phyloP scores from a whole-genome alignment of 192 early-diverging fungal species.

The Radiomyces spectabilis region DNA sequence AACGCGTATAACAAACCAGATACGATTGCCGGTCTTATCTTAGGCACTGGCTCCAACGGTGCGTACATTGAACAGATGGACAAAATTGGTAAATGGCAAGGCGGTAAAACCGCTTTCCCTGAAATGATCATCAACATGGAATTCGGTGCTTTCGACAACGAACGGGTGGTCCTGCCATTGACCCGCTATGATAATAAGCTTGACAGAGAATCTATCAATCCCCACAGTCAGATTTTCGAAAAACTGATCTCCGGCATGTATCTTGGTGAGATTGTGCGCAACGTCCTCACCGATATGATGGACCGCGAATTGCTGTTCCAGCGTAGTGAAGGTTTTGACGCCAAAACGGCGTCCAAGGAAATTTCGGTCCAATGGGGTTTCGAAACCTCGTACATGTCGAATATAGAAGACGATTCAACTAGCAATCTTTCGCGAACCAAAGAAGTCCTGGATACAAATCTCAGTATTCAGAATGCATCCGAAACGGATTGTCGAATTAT shows the following conservation, averaged over 20 bases:
- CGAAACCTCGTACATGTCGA: slow-evolving; percentile 72
- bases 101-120: slow-evolving; percentile 31
- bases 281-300: slow-evolving; percentile 72
- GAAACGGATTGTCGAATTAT: slow-evolving; percentile 72
- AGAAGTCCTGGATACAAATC: slow-evolving; percentile 65
- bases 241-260: slow-evolving; percentile 96
- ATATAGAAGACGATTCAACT: slow-evolving; percentile 64
- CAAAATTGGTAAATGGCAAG: slow-evolving; percentile 67
- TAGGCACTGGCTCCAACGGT: slow-evolving; percentile 95
- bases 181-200: slow-evolving; percentile 81
- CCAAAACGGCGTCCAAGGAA: slow-evolving; percentile 30
- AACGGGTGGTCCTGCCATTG: slow-evolving; percentile 71
- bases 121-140: slow-evolving; percentile 96
- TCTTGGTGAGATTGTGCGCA: slow-evolving; percentile 84
- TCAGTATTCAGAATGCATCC: slow-evolving; percentile 55
- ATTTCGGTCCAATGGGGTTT: slow-evolving; percentile 71
- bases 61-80: slow-evolving; percentile 84
- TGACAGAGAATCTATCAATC: slow-evolving; percentile 80
- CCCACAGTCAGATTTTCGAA: slow-evolving; percentile 81
- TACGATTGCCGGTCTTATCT: slow-evolving; percentile 82
- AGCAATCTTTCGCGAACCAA: slow-evolving; percentile 53
- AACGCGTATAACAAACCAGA: slow-evolving; percentile 78
- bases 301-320: slow-evolving; percentile 73
- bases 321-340: slow-evolving; percentile 31
- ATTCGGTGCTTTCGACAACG: slow-evolving; percentile 90